phyloP scores from a whole-genome alignment of 2,329 filamentous ascomycete species.

The Colletotrichum kahawae region DNA sequence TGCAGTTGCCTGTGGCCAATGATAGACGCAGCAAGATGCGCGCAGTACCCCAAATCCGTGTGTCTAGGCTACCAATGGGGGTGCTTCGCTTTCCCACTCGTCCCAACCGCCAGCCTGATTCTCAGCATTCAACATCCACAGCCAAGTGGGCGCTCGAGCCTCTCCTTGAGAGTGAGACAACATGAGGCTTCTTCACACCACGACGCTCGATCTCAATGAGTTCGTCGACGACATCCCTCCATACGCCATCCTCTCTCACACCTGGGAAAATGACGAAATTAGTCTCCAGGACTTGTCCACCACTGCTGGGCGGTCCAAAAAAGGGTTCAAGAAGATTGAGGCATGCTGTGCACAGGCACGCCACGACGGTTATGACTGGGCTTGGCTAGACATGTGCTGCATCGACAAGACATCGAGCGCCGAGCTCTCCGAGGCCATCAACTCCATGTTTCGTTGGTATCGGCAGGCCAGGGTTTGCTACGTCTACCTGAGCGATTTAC shows the following conservation, averaged over 20 bases:
- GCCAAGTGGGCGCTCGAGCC: background rate
- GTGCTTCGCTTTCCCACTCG: background rate
- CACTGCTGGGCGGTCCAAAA: background rate
- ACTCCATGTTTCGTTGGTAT: slow-evolving; percentile 28
- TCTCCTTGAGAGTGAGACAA: background rate
- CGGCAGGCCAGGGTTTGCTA: slow-evolving; percentile 30
- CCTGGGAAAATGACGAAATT: slow-evolving; percentile 33
- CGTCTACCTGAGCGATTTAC: slow-evolving; percentile 22
- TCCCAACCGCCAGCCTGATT: background rate
- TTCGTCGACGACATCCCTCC: slow-evolving; percentile 27
- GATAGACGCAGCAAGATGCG: background rate
- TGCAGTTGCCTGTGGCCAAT: background rate
- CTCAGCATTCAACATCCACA: background rate
- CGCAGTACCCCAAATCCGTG: background rate
- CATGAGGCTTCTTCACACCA: slow-evolving; percentile 31
- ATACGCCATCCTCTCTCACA: slow-evolving; percentile 37
- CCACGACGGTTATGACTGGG: slow-evolving; percentile 26
- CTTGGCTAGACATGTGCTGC: slow-evolving; percentile 35
- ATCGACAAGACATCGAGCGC: slow-evolving; percentile 32
- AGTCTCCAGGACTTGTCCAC: slow-evolving; percentile 19
- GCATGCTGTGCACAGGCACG: slow-evolving; percentile 24
- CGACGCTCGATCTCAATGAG: slow-evolving; percentile 21
- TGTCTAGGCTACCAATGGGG: background rate
- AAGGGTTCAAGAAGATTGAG: slow-evolving; percentile 26
- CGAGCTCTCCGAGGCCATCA: slow-evolving; percentile 32